Evolutionary conservation across 495 filamentous ascomycete species (phyloP), one percentile per base, ranked within the genome.

Genomic region (Margaritispora aquatica): DNA sequence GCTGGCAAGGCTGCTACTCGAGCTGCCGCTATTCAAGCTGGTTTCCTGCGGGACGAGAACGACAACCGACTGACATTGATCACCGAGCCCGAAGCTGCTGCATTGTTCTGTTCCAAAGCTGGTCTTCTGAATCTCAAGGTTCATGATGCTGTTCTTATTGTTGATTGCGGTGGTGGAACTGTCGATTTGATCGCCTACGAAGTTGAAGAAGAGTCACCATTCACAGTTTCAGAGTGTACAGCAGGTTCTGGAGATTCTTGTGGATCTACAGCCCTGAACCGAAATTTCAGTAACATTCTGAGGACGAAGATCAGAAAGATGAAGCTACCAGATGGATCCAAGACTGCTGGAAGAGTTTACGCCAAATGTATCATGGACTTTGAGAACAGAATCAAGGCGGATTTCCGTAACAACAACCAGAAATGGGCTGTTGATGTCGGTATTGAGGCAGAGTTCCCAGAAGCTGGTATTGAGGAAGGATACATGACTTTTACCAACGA

Each of bases 401-500:
- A 89, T 72, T 89, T 89, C 78, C 77, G 86, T n/a, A 89, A 89
- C 71, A 89, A 89, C 69, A 84, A 84, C 29, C 85, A 88, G 68
- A 88, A 88, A 68, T 89, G 86, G 86, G 85, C 85, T 36, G 85
- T 89, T 22, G 86, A 89, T 65, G 85, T 88, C 26, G 85, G 85
- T 69, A 89, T 89, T 64, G 85, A 89, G 71, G 85, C 85, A 55
- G 85, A 89, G 66, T 89, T 86, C 71, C 85, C 85, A 62, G 85
- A 89, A 68, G 85, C 85, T 26, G 85, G 85, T 57, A 89, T 89
- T 57, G 85, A 88, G 67, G 85, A 89, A 66, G 85, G 85, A 22
- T 89, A 88, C 76, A 89, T 89, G 85, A 88, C 85, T n/a, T 89
- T 89, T 65, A 89, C 84, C 26, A 88, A 89, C 69, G 85, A 89